These are phyloP conservation scores for Teunomyces kruisii DNA, from an alignment of 805 yeast genomes.

Conservation along the genomic window DNA sequence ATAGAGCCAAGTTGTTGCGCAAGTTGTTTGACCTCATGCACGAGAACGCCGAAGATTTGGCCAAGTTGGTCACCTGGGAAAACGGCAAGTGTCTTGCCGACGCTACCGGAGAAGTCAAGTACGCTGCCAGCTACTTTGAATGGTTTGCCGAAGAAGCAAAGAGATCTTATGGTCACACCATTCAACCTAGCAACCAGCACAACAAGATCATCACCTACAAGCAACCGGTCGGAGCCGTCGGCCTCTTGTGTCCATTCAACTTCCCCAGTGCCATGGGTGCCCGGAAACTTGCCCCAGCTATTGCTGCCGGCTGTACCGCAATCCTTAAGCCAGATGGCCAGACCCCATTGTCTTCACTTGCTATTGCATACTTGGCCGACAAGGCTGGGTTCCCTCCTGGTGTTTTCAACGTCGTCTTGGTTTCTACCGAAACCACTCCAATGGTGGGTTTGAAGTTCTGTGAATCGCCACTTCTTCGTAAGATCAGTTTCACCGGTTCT, in stretches of 20 bases:
- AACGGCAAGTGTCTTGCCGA: conserved; percentile 59
- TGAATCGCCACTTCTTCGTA: conserved; percentile 48
- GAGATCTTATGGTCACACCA: conserved; percentile 54
- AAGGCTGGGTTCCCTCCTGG: conserved; percentile 65
- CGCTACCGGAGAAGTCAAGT: conserved; percentile 54
- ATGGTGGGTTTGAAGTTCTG: conserved; percentile 52
- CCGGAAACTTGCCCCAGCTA: conserved; percentile 62
- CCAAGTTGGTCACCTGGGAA: conserved; percentile 56
- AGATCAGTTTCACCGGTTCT: conserved; percentile 65
- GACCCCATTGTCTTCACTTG: conserved; percentile 61
- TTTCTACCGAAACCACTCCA: conserved; percentile 50
- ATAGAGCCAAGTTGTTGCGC: conserved; percentile 52
- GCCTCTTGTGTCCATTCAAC: conserved; percentile 65
- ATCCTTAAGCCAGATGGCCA: conserved; percentile 62
- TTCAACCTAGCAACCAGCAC: conserved; percentile 51
- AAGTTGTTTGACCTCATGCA: conserved; percentile 50
- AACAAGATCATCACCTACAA: conserved; percentile 54
- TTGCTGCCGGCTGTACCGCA: conserved; percentile 65
- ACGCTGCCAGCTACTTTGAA: conserved; percentile 52
- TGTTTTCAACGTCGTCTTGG: conserved; percentile 49
- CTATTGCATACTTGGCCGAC: conserved; percentile 53
- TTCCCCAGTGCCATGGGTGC: conserved; percentile 70
- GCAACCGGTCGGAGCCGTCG: conserved; percentile 66
- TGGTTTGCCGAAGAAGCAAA: conserved; percentile 57
- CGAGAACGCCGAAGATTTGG: conserved; percentile 58